Evolutionary conservation across 148 eudicot species (phyloP), one percentile per base, ranked within the genome.

Genomic region (Chenopodium suecicum): DNA sequence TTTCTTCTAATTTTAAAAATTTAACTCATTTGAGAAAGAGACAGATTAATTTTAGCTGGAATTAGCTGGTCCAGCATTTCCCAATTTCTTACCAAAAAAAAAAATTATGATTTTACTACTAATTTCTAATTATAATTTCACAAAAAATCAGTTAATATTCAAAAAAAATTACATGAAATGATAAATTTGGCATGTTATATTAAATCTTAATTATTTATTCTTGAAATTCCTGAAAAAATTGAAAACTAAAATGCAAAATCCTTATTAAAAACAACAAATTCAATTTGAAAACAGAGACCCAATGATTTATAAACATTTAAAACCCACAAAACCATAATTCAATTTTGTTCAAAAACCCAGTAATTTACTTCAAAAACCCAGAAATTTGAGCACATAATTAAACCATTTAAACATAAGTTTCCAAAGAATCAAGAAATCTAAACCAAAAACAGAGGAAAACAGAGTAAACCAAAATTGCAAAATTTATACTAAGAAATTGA

Each of bases 11-110:
- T 80, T 71, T 76, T 25, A 62, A 41, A 73, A 37, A 70, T 70
- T 73, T 29, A 41, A 77, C 56, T 64, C 67, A 80, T 71, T 52
- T 77, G 66, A 73, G 67, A 80, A 67, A 74, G 12, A 63, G 65
- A 71, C 80, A 75, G 80, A 71, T 60, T 70, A 31, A 32, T 50
- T 47, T 52, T 52, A 71, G 83, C 83, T 84, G 86, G 81, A 77
- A 5, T 60, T 67, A 69, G 81, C 77, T 84, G 77, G 77, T 80
- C 69, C 22, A 54, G 52, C 58, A 75, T 75, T 74, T 58, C 37
- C 62, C 9, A 58, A 20, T 29, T 73, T 73, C 74, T 70, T 41
- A 11, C 74, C 74, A 9, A 80, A 75, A 63, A 27, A 25, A 34
- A 37, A 41, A 41, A 41, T 41, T n/a, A 77, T 41, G 58, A 41